Conservation (phyloP, 2,329 filamentous ascomycete genomes). For the Rhinocladiella mackenziei region DNA sequence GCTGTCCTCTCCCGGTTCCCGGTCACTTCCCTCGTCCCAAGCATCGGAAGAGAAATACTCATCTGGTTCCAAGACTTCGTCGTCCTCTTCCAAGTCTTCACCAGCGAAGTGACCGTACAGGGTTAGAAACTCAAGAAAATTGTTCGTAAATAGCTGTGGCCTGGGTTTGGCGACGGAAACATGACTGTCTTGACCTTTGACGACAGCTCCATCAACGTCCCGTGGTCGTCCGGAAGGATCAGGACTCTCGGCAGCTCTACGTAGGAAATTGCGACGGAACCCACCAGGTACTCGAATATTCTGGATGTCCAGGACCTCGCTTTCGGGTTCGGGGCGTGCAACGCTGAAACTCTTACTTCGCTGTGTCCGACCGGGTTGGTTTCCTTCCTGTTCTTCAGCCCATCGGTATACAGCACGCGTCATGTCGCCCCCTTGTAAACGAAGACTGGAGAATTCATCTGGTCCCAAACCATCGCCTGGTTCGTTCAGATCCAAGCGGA, state of each 20-base stretch:
- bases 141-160: constrained; percentile 74
- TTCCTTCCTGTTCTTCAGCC: constrained; percentile 80
- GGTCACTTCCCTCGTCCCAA: constrained; percentile 58
- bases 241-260: constrained; percentile 68
- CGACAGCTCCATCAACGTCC: constrained; percentile 36
- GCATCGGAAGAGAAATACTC: constrained; percentile 86
- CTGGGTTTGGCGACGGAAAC: constrained; percentile 37
- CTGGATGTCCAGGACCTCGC: constrained; percentile 77
- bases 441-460: constrained; percentile 89
- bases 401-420: constrained; percentile 94
- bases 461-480: constrained; percentile 47
- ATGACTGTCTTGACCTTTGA: constrained; percentile 31
- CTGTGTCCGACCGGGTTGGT: constrained; percentile 54
- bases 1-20: constrained; percentile 82
- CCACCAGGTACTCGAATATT: constrained; percentile 91
- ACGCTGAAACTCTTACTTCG: constrained; percentile 86
- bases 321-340: constrained; percentile 71
- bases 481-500: constrained; percentile 32
- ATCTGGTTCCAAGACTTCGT: constrained; percentile 78
- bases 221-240: constrained; percentile 40
- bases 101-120: constrained; percentile 97
- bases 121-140: constrained; percentile 91
- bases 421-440: constrained; percentile 89
- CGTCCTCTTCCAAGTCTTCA: constrained; percentile 93
- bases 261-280: constrained; percentile 84